Base-by-base conservation (phyloP, 306 rosid species). In the Cucumis cinereus region DNA sequence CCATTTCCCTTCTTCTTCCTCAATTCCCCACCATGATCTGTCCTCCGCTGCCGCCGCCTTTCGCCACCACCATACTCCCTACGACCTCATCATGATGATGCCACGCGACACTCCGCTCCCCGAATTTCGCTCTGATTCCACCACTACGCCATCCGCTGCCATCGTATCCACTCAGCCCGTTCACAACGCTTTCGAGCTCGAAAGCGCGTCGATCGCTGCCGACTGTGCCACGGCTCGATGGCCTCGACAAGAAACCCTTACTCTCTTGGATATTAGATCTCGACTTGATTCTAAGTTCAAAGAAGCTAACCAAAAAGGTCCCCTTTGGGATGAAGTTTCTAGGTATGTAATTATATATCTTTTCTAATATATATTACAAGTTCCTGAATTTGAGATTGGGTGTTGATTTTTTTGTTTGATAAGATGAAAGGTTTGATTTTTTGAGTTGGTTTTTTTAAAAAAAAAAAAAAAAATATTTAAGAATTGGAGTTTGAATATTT, bases 201-300 rank as follows among this genome's bases (percentile, higher is more conserved):
- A 90, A 23, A 81, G 87, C 0, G 88, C 80, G 0, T 82, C 81
- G 26, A 60, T 84, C 28, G 90, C 81, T 5, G 87, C 83, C n/a
- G 96, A 88, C 10, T 85, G 81, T 2, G 85, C 90, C 57, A 85
- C 93, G 0, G 93, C 96, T 6, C 75, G 99, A 76, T 92, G 98
- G 98, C 98, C 99, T 7, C 85, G 99, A 54, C 98, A 95, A 50
- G 99, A 95, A 84, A 95, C 99, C 22, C 99, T 95, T 24, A 92
- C 96, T 73, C 97, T 95, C 77, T 89, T 95, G 80, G 97, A 95
- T 81, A 85, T 95, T 90, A 93, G 99, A 86, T 92, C 99, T 81
- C 88, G 96, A 15, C 96, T 95, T n/a, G 91, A 95, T 86, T 81
- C 87, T 77, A 90, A 92, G 84, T 95, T 95, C 84, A 95, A 92